phyloP scores from a whole-genome alignment of 352 stramenopile genomes.

The Aphanomyces astaci region DNA sequence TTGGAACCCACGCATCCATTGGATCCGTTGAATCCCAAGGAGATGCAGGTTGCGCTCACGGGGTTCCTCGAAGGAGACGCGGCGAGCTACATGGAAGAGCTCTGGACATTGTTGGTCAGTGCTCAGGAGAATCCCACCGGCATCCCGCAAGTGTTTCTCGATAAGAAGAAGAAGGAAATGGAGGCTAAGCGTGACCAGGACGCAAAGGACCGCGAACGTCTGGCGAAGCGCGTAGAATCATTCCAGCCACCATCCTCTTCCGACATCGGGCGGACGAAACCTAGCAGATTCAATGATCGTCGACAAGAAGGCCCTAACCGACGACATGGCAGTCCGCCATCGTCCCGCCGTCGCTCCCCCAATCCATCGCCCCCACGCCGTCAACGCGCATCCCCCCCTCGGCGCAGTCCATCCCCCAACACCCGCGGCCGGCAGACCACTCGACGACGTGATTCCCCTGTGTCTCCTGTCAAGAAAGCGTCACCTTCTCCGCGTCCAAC shows the following conservation, averaged over 20 bases:
- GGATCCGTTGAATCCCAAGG: conserved; percentile 65
- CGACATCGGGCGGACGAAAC: not conserved
- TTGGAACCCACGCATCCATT: conserved; percentile 63
- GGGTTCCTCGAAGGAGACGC: conserved; percentile 89
- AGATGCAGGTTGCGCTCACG: conserved; percentile 84
- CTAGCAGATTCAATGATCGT: not conserved
- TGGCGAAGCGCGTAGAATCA: conserved; percentile 1
- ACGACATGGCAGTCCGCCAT: not conserved
- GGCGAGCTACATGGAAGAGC: conserved; percentile 74
- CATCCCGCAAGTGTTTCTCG: conserved; percentile 77
- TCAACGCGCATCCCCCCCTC: not conserved
- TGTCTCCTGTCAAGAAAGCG: not conserved
- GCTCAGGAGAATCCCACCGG: conserved; percentile 80
- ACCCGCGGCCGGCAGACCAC: no score
- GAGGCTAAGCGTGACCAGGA: conserved; percentile 35
- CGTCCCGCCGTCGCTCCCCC: not conserved
- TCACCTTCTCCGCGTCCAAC: no score
- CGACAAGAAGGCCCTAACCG: not conserved
- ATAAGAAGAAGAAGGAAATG: conserved; percentile 89
- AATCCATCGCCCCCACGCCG: not conserved
- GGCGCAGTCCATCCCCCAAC: not conserved
- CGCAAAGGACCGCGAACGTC: conserved; percentile 36
- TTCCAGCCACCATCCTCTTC: not conserved
- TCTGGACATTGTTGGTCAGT: conserved; percentile 86
- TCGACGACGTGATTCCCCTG: not conserved